phyloP scores from a whole-genome alignment of 352 stramenopile genomes.

The Elongisporangium senticosum region DNA sequence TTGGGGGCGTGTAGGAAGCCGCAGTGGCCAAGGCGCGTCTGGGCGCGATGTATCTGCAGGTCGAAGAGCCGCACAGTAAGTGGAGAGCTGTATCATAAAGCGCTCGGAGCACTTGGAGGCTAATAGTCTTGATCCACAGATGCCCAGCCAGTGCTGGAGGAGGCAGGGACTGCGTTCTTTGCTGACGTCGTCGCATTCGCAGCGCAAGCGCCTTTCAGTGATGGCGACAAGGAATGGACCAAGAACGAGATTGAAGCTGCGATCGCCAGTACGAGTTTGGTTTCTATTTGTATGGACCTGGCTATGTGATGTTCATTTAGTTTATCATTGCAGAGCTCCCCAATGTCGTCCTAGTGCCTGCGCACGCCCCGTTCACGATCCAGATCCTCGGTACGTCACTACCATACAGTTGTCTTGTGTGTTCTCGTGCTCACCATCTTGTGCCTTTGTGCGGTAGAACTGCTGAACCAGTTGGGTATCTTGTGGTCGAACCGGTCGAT shows the following conservation, averaged over 20 bases:
- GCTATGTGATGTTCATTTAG: not conserved
- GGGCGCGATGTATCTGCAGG: slow-evolving; percentile 39
- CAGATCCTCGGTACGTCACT: slow-evolving; percentile 12
- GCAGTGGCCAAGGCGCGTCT: slow-evolving; percentile 31
- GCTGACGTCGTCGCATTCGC: slow-evolving; percentile 32
- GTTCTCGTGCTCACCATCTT: not conserved
- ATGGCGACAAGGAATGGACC: slow-evolving; percentile 11
- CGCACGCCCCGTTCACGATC: slow-evolving; percentile 12
- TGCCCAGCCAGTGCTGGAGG: slow-evolving; percentile 47
- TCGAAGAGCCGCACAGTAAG: slow-evolving; percentile 63
- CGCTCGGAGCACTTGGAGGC: not conserved
- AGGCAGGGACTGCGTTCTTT: slow-evolving; percentile 29
- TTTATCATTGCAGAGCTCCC: slow-evolving; percentile 13
- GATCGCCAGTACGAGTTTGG: not conserved
- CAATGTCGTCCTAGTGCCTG: slow-evolving; percentile 7
- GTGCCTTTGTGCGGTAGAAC: slow-evolving; percentile 6
- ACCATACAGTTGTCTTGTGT: not conserved
- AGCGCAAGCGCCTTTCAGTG: slow-evolving; percentile 8
- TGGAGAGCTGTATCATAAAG: not conserved
- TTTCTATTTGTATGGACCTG: not conserved
- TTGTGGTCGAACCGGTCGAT: slow-evolving; percentile 58
- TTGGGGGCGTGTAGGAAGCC: slow-evolving; percentile 19
- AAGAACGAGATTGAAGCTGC: slow-evolving; percentile 9
- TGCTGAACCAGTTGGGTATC: slow-evolving; percentile 64
- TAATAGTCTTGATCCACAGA: slow-evolving; percentile 19